These are phyloP conservation scores for Schizochytrium sp. DNA, from an alignment of 108 stramenopile species.

Conservation along the genomic window DNA sequence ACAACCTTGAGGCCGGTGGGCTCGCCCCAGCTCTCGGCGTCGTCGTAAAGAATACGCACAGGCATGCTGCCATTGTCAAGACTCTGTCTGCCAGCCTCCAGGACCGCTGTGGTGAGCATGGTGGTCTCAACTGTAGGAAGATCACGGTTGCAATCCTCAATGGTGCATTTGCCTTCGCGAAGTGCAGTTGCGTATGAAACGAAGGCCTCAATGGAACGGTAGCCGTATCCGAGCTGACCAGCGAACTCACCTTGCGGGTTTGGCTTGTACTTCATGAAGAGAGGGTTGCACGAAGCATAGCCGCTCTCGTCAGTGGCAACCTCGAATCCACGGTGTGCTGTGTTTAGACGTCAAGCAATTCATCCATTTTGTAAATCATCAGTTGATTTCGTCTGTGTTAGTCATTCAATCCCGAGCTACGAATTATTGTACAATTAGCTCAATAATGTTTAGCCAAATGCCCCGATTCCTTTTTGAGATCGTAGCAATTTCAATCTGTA, in stretches of 20 bases:
- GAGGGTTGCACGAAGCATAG: constrained; percentile 93
- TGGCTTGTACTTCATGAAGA: constrained; percentile 99
- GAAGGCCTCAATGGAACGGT: constrained; percentile 90
- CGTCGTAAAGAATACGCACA: constrained; percentile 88
- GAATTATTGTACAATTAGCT: no score
- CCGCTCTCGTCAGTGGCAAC: constrained; percentile 86
- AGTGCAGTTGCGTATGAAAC: constrained; percentile 79
- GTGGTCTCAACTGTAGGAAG: constrained; percentile 93
- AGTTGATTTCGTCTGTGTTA: not conserved
- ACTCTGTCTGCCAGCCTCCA: constrained; percentile 93
- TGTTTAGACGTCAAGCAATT: not conserved
- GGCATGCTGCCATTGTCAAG: constrained; percentile 87
- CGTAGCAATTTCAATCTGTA: no score
- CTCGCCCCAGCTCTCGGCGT: constrained; percentile 61
- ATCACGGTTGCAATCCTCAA: constrained; percentile 85
- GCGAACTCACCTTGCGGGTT: constrained; percentile 89
- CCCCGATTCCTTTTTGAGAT: no score
- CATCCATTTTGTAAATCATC: not conserved
- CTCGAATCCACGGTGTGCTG: constrained; percentile 94
- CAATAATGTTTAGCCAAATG: no score
- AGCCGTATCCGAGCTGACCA: constrained; percentile 96
- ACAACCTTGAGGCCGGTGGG: not conserved
- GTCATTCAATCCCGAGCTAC: not conserved
- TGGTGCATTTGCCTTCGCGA: constrained; percentile 77
- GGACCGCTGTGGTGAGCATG: constrained; percentile 94